Conservation (phyloP, 1,284 basidiomycete genomes). For the Sutorius eximius region DNA sequence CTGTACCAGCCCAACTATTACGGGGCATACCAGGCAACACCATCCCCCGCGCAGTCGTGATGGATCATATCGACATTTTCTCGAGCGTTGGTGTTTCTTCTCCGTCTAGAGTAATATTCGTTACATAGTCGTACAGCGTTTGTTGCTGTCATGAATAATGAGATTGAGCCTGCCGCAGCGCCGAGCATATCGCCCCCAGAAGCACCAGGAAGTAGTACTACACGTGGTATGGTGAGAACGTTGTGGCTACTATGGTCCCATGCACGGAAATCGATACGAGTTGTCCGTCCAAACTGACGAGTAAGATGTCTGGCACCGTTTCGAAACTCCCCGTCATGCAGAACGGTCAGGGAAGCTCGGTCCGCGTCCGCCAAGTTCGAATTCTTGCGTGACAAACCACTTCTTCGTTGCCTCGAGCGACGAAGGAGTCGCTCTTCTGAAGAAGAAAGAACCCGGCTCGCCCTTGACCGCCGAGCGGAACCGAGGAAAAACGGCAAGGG, state of each 20-base stretch:
- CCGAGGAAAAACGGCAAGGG: conserved; percentile 35
- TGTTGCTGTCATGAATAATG: conserved; percentile 22
- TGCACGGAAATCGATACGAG: too few species aligned
- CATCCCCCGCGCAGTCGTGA: conserved; percentile 34
- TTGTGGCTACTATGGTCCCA: background rate
- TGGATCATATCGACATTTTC: background rate
- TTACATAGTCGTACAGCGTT: conserved; percentile 8
- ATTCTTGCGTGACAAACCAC: conserved; percentile 50
- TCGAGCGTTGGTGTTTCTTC: conserved; percentile 1
- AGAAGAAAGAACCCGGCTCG: conserved; percentile 44
- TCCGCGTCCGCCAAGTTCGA: conserved; percentile 19
- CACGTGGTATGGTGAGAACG: background rate
- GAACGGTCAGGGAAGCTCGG: background rate
- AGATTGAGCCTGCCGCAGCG: background rate
- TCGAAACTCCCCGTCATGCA: background rate
- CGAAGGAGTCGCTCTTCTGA: conserved; percentile 35
- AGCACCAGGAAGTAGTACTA: background rate
- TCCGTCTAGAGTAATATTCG: conserved; percentile 23
- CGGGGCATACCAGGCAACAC: conserved; percentile 34
- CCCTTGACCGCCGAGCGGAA: conserved; percentile 18
- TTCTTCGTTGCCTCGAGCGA: conserved; percentile 43
- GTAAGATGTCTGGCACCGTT: conserved; percentile 19
- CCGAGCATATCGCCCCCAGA: background rate
- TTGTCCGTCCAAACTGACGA: too few species aligned
- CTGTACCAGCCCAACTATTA: conserved; percentile 36